These are phyloP conservation scores for Ophiostoma pallidulum DNA, from an alignment of 2,329 filamentous ascomycete species.

Conservation along the genomic window DNA sequence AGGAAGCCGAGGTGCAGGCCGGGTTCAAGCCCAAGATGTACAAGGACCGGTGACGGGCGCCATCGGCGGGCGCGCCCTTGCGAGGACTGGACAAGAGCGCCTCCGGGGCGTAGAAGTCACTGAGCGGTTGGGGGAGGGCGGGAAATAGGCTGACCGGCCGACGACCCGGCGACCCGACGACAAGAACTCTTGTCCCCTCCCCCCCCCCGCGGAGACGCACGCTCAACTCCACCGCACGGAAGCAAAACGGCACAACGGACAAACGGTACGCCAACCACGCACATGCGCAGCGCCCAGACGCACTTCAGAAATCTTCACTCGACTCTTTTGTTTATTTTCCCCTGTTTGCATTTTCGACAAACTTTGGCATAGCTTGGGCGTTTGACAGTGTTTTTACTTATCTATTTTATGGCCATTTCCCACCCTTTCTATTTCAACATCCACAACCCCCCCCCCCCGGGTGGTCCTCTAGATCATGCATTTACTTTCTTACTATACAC, in stretches of 20 bases:
- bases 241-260: no score
- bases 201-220: no score
- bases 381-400: conserved; percentile 22
- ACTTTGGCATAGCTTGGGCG: conserved; percentile 40
- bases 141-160: no score
- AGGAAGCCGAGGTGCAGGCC: conserved; percentile 69
- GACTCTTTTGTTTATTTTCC: conserved; percentile 24
- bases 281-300: no score
- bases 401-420: neutral
- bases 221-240: no score
- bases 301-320: conserved; percentile 48
- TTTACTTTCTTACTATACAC: neutral
- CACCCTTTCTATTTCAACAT: neutral
- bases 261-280: no score
- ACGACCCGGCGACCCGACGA: no score
- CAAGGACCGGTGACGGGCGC: conserved; percentile 52
- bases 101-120: neutral
- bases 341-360: neutral
- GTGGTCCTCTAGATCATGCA: no score
- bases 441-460: no score
- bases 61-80: no score
- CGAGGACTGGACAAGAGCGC: neutral
- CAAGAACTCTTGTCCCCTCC: no score
- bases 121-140: no score
- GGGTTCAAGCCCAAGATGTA: conserved; percentile 95